Evolutionary conservation across 257 asterid species (phyloP).

Genomic region (Primulina huaijiensis): DNA sequence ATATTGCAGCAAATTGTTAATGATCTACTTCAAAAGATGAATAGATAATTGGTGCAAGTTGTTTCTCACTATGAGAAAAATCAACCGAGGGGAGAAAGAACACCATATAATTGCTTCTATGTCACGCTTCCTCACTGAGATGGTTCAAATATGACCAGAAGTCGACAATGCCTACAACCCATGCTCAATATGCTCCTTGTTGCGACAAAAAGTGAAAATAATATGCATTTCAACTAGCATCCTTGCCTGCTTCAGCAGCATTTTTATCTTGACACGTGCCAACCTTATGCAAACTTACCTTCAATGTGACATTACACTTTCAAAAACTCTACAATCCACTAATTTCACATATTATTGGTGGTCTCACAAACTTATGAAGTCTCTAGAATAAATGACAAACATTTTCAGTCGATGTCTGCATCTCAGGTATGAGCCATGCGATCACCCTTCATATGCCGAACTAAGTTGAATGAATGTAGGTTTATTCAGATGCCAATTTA

Average conservation of each 20-base stretch:
- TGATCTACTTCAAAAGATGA: background rate
- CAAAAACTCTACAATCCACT: background rate
- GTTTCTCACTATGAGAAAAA: background rate
- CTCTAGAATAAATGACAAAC: background rate
- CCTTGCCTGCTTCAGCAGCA: background rate
- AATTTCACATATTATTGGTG: background rate
- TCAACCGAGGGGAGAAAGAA: background rate
- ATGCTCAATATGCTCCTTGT: background rate
- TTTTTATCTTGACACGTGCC: background rate
- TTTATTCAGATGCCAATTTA: too few relatives aligned
- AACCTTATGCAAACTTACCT: background rate
- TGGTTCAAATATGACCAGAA: background rate
- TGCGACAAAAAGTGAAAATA: background rate
- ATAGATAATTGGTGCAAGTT: background rate
- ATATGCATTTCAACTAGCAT: background rate
- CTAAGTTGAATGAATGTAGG: background rate
- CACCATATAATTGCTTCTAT: background rate
- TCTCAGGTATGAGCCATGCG: background rate
- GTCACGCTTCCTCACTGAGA: background rate
- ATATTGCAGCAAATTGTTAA: background rate
- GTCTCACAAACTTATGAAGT: background rate
- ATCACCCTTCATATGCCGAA: background rate
- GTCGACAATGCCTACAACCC: background rate
- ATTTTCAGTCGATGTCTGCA: background rate
- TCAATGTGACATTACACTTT: background rate